Percentiles rank a stretch among this genome's conserved stretches.
Conservation (phyloP, 352 stramenopile genomes). For the Pythium angustatum region DNA sequence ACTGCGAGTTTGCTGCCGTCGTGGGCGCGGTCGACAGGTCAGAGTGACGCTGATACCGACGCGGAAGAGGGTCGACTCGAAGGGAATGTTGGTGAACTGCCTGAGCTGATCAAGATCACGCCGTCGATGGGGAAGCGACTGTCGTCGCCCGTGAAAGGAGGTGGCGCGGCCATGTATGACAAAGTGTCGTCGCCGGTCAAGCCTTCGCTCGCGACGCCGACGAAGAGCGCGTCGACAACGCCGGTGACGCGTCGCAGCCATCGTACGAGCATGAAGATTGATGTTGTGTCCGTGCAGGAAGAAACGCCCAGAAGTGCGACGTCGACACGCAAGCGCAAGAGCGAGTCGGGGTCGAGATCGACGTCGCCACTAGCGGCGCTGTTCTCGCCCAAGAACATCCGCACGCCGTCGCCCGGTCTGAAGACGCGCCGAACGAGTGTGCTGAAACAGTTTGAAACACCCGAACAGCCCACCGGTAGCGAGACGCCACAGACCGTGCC, state of each 20-base stretch:
- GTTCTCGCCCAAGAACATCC: conserved; percentile 23
- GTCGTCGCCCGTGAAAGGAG: conserved; percentile 18
- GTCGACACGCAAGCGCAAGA: conserved; percentile 28
- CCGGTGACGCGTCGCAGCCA: conserved; percentile 1
- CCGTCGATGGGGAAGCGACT: conserved; percentile 2
- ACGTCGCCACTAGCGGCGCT: conserved; percentile 7
- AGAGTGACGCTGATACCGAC: conserved; percentile 3
- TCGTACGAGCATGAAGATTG: conserved; percentile 22
- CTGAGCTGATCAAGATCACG: conserved; percentile 17
- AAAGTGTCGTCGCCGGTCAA: conserved; percentile 12
- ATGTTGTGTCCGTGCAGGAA: conserved; percentile 17
- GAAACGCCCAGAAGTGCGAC: neutral
- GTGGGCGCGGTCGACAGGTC: neutral
- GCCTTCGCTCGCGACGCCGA: conserved; percentile 1
- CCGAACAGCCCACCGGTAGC: conserved; percentile 19
- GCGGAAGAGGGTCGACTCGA: no score
- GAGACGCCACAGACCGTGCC: conserved; percentile 23
- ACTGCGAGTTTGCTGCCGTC: neutral
- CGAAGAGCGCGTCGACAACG: neutral
- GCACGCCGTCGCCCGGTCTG: conserved; percentile 26
- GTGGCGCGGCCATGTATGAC: neutral
- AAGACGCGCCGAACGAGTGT: conserved; percentile 28
- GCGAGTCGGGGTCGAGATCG: conserved; percentile 11
- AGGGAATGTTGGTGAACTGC: neutral
- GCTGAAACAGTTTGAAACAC: conserved; percentile 25